Conservation (phyloP, 192 early-diverging fungal genomes). For the Coemansia sp. region DNA sequence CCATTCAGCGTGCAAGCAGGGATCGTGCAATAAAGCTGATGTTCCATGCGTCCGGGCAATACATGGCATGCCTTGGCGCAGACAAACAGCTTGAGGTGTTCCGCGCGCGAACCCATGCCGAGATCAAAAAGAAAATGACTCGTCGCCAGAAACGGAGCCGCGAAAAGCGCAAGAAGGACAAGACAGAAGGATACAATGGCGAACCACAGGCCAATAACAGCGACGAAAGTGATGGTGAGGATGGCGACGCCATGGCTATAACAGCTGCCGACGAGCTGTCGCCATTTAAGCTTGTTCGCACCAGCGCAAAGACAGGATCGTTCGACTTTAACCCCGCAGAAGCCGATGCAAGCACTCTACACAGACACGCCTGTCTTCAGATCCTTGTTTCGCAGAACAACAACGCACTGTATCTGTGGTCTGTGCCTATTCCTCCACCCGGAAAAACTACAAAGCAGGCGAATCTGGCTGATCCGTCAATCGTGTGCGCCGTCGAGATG, state of each 20-base stretch:
- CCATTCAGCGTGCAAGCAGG: constrained; percentile 75
- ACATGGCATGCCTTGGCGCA: constrained; percentile 75
- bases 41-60: constrained; percentile 78
- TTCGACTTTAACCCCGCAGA: constrained; percentile 52
- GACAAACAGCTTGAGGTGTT: constrained; percentile 85
- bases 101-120: constrained; percentile 71
- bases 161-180: constrained; percentile 65
- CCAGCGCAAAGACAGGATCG: constrained; percentile 76
- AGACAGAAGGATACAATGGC: constrained; percentile 42
- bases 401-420: constrained; percentile 82
- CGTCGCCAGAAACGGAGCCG: constrained; percentile 75
- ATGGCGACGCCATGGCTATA: constrained; percentile 34
- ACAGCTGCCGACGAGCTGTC: constrained; percentile 78
- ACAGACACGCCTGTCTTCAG: constrained; percentile 39
- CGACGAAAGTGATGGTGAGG: constrained; percentile 8
- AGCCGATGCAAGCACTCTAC: constrained; percentile 16
- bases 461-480: constrained; percentile 64
- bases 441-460: constrained; percentile 64
- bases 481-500: constrained; percentile 72
- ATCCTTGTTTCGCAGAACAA: constrained; percentile 76
- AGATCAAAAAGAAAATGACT: constrained; percentile 81
- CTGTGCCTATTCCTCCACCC: constrained; percentile 58
- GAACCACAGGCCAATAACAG: constrained; percentile 25
- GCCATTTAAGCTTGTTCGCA: constrained; percentile 68
- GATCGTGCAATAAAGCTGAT: constrained; percentile 77